A percentile compares a stretch with the other conserved stretches of the same genome.
phyloP scores from a whole-genome alignment of 2,329 filamentous ascomycete genomes.

The Fusarium irregulare region DNA sequence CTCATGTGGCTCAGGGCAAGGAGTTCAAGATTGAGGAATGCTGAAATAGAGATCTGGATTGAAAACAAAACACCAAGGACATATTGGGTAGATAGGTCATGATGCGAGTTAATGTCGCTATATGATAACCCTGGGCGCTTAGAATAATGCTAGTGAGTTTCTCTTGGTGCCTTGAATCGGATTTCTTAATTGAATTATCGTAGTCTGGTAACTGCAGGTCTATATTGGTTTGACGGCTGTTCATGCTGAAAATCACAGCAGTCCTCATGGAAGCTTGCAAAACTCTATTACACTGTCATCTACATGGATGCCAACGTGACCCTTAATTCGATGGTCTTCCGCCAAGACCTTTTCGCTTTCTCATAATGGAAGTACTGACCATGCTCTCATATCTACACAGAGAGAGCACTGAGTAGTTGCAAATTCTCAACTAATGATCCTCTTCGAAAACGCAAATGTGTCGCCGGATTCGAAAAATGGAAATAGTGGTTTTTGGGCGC shows the following conservation, averaged over 20 bases:
- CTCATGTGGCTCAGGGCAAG: conserved; percentile 55
- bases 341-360: background rate
- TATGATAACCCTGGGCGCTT: background rate
- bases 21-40: conserved; percentile 44
- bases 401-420: background rate
- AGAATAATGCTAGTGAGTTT: background rate
- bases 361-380: background rate
- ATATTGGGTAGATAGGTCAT: background rate
- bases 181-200: background rate
- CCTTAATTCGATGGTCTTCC: background rate
- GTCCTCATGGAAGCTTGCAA: background rate
- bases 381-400: background rate
- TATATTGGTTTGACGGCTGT: background rate
- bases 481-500: background rate
- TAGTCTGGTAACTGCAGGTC: background rate
- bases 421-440: background rate
- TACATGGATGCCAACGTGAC: too few species aligned
- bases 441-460: background rate
- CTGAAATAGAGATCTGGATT: background rate
- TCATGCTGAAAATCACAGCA: background rate
- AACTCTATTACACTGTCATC: too few species aligned
- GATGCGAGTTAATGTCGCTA: background rate
- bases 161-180: background rate
- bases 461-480: background rate
- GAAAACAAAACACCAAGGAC: background rate